These are phyloP conservation scores for Hypoxylon rickii DNA, from an alignment of 495 filamentous ascomycete species.

Conservation along the genomic window DNA sequence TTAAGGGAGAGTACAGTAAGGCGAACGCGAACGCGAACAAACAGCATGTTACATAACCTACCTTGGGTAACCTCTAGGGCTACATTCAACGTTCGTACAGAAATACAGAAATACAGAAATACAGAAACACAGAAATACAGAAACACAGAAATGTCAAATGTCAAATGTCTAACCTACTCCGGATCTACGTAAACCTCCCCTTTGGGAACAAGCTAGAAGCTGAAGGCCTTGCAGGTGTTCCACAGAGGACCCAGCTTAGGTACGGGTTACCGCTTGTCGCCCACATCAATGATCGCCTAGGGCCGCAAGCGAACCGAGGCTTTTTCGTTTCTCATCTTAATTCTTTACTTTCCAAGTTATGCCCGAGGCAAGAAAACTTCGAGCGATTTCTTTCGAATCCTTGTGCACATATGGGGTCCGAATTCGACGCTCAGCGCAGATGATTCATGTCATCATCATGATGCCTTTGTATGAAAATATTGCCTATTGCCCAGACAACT, in stretches of 20 bases:
- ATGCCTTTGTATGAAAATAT: conserved; percentile 5
- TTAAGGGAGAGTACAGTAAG: too few species aligned
- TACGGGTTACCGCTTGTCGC: conserved; percentile 19
- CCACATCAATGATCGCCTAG: neutral
- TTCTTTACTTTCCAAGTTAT: neutral
- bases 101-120: too few species aligned
- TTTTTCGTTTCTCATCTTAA: neutral
- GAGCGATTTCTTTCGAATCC: neutral
- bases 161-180: conserved; percentile 1
- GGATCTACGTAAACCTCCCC: conserved; percentile 29
- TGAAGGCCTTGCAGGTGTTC: conserved; percentile 16
- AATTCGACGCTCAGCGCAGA: too few species aligned
- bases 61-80: too few species aligned
- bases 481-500: neutral
- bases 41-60: too few species aligned
- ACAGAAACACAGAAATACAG: too few species aligned
- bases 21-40: too few species aligned
- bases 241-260: conserved; percentile 18
- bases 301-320: neutral
- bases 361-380: neutral
- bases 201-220: conserved; percentile 19
- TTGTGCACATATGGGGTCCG: neutral
- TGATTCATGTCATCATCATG: conserved; percentile 20
- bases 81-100: too few species aligned
- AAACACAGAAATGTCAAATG: too few species aligned